Conservation (phyloP, 192 early-diverging fungal genomes). For the Anaeromyces robustus region DNA sequence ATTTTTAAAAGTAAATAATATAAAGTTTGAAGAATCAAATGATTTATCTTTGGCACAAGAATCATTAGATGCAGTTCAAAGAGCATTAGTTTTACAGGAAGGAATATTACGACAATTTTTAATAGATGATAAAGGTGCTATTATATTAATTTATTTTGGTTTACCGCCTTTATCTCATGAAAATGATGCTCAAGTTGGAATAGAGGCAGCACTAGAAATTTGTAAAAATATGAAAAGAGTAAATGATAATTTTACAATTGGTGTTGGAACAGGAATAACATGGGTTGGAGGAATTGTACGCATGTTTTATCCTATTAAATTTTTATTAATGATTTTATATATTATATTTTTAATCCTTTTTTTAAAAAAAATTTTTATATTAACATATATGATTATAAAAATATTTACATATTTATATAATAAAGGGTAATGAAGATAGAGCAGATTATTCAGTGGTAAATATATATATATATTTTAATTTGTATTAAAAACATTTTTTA, state of each 20-base stretch:
- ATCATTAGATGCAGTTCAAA: constrained; percentile 24
- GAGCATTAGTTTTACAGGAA: constrained; percentile 19
- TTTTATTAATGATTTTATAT: too few species aligned
- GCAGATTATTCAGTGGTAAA: constrained; percentile 37
- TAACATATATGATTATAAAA: too few species aligned
- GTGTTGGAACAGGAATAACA: constrained; percentile 32
- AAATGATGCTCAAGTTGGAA: constrained; percentile 26
- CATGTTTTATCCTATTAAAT: too few species aligned
- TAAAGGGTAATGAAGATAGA: constrained; percentile 13
- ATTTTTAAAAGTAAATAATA: constrained; percentile 21
- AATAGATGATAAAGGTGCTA: constrained; percentile 37
- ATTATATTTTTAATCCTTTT: too few species aligned
- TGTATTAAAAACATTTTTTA: too few species aligned
- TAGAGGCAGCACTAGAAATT: constrained; percentile 27
- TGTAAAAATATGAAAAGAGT: constrained; percentile 14
- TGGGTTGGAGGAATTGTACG: constrained; percentile 28
- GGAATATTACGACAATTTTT: constrained; percentile 29
- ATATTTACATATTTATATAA: too few species aligned
- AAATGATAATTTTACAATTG: constrained; percentile 35
- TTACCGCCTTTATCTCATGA: constrained; percentile 34
- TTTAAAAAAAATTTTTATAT: too few species aligned
- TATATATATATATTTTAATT: neutral
- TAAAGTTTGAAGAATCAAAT: constrained; percentile 14
- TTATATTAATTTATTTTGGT: constrained; percentile 33
- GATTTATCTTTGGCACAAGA: constrained; percentile 15